Conservation (phyloP, 2,329 filamentous ascomycete genomes). For the Leptographium procerum region DNA sequence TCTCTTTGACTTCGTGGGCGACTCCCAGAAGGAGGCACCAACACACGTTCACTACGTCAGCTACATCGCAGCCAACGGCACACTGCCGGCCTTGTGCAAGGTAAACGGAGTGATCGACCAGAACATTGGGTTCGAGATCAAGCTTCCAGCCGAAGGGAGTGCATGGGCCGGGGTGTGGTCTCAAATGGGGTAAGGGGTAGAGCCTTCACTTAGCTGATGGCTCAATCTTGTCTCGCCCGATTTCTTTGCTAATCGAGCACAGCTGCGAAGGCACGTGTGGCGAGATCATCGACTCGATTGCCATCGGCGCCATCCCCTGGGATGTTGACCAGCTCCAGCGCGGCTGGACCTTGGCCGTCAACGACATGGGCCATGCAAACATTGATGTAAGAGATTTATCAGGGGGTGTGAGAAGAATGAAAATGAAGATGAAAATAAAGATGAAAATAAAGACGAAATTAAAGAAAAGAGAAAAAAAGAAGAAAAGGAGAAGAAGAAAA, state of each 20-base stretch:
- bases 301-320: background rate
- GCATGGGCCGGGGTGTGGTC: background rate
- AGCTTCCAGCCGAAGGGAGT: background rate
- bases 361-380: background rate
- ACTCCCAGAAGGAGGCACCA: background rate
- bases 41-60: background rate
- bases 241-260: no score
- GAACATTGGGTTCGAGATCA: background rate
- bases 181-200: background rate
- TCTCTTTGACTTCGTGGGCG: background rate
- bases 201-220: no score
- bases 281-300: background rate
- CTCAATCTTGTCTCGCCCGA: no score
- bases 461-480: no score
- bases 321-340: background rate
- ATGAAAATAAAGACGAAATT: no score
- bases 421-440: no score
- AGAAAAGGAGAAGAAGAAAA: background rate
- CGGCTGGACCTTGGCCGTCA: background rate
- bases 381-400: background rate
- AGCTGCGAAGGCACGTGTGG: background rate
- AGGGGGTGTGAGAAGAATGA: no score
- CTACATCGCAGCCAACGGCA: background rate
- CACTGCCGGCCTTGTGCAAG: background rate
- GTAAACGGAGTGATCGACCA: background rate